These are phyloP conservation scores for Hirschfeldia incana DNA, from an alignment of 345 rosid genomes.

Conservation along the genomic window DNA sequence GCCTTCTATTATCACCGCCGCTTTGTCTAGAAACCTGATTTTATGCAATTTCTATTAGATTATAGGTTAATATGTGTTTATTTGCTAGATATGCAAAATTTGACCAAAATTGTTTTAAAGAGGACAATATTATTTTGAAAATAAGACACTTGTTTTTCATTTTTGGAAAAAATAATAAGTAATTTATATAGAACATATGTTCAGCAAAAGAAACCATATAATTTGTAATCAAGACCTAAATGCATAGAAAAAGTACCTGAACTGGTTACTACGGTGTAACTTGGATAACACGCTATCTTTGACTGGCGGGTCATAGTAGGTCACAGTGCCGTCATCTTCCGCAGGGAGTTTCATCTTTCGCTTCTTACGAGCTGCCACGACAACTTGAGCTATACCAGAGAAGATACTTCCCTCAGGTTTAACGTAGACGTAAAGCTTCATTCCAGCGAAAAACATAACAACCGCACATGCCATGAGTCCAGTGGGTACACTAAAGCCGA, in stretches of 20 bases:
- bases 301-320: slow-evolving; percentile 46
- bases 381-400: slow-evolving; percentile 56
- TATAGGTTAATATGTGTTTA: background rate
- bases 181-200: background rate
- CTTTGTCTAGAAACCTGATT: slow-evolving; percentile 66
- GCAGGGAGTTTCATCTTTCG: slow-evolving; percentile 25
- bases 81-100: background rate
- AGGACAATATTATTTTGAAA: background rate
- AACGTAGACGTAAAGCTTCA: slow-evolving; percentile 51
- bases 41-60: background rate
- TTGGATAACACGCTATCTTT: slow-evolving; percentile 40
- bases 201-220: background rate
- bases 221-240: background rate
- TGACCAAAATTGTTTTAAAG: background rate
- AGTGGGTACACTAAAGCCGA: slow-evolving; percentile 79
- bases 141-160: background rate
- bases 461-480: slow-evolving; percentile 57
- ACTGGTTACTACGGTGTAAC: slow-evolving; percentile 58
- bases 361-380: slow-evolving; percentile 62
- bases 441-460: slow-evolving; percentile 59
- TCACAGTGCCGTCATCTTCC: slow-evolving; percentile 45
- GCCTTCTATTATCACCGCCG: slow-evolving; percentile 52
- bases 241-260: slow-evolving; percentile 47
- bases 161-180: background rate
- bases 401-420: slow-evolving; percentile 73